phyloP scores from a whole-genome alignment of 73 alveolate genomes.

The Blepharisma japonicum region DNA sequence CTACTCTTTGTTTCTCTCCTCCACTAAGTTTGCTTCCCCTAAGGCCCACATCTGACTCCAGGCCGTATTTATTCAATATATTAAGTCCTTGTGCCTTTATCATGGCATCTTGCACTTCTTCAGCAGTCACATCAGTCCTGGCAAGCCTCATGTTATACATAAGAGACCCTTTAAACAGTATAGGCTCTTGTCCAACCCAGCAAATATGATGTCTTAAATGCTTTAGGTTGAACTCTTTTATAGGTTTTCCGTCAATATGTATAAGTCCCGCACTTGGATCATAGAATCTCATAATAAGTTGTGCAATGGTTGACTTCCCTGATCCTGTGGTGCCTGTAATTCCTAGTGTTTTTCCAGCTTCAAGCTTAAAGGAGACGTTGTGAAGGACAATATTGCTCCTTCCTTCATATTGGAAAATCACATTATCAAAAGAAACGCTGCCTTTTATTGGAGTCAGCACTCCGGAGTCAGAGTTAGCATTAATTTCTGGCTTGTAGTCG shows the following conservation, averaged over 20 bases:
- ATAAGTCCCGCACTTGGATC: constrained; percentile 87
- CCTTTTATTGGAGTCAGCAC: constrained; percentile 47
- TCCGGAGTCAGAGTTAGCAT: neutral
- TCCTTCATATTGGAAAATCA: constrained; percentile 73
- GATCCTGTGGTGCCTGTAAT: constrained; percentile 73
- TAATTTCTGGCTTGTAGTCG: constrained; percentile 28
- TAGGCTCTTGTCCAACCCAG: constrained; percentile 88
- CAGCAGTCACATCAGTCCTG: constrained; percentile 63
- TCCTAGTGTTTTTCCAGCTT: constrained; percentile 51
- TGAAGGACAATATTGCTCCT: constrained; percentile 52
- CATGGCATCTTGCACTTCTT: constrained; percentile 49
- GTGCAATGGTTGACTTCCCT: constrained; percentile 85
- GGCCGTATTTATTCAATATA: constrained; percentile 63
- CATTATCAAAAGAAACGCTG: constrained; percentile 59
- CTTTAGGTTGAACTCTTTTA: constrained; percentile 45
- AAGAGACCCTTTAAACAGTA: constrained; percentile 84
- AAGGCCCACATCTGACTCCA: constrained; percentile 32
- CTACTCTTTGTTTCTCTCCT: neutral
- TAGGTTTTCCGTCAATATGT: constrained; percentile 58
- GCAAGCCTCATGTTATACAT: constrained; percentile 71
- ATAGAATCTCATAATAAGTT: constrained; percentile 92
- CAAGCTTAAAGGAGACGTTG: constrained; percentile 38
- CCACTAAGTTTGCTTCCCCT: constrained; percentile 2
- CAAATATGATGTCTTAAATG: constrained; percentile 35
- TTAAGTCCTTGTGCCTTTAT: constrained; percentile 63